These are phyloP conservation scores for Candida sonorensis DNA, from an alignment of 805 yeast species.

Conservation along the genomic window DNA sequence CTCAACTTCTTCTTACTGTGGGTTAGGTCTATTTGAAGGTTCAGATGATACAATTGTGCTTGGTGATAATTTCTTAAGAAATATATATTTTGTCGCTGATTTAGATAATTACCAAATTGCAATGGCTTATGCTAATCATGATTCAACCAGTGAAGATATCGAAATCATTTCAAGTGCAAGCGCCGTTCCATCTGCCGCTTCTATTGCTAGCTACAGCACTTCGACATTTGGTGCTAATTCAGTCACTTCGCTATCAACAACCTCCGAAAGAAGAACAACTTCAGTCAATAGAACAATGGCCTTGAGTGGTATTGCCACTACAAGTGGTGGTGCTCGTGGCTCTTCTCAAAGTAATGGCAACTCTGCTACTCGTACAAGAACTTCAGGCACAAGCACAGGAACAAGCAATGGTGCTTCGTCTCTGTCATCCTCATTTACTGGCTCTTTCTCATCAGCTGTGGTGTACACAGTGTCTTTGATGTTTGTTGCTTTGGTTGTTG, in stretches of 20 bases:
- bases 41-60: conserved; percentile 32
- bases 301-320: too few relatives aligned
- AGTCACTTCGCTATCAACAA: conserved; percentile 5
- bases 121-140: conserved; percentile 38
- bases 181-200: conserved; percentile 44
- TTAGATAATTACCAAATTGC: conserved; percentile 37
- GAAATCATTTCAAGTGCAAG: conserved; percentile 33
- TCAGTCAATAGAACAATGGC: background rate
- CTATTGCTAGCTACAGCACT: conserved; percentile 37
- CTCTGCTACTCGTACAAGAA: too few relatives aligned
- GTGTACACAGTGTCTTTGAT: too few relatives aligned
- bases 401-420: too few relatives aligned
- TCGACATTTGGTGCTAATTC: conserved; percentile 30
- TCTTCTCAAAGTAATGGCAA: too few relatives aligned
- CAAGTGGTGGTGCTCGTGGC: too few relatives aligned
- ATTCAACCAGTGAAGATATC: conserved; percentile 31
- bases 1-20: conserved; percentile 31
- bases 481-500: too few relatives aligned
- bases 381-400: too few relatives aligned
- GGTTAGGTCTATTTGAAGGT: conserved; percentile 33
- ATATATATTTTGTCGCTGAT: conserved; percentile 51
- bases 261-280: background rate
- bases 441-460: too few relatives aligned
- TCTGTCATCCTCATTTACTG: too few relatives aligned
- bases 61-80: conserved; percentile 48